Conservation (phyloP, 148 eudicot genomes). For the Dysphania ambrosioides region DNA sequence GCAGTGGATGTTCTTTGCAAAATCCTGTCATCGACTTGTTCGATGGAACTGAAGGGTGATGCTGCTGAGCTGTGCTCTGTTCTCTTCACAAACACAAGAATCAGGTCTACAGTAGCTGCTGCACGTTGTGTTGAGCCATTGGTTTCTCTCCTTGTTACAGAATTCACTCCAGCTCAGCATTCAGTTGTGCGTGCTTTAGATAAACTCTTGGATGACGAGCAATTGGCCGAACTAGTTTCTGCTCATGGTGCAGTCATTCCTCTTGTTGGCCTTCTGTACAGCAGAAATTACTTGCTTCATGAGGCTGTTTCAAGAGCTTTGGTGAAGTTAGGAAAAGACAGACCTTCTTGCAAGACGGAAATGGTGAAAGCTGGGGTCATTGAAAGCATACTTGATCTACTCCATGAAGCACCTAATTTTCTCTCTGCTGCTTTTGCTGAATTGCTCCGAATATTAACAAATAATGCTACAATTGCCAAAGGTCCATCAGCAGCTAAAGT, state of each 20-base stretch:
- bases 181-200: constrained; percentile 86
- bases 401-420: constrained; percentile 93
- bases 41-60: constrained; percentile 90
- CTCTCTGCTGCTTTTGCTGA: constrained; percentile 87
- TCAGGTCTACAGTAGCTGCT: constrained; percentile 84
- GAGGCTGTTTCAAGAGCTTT: constrained; percentile 93
- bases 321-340: constrained; percentile 94
- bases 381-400: constrained; percentile 79
- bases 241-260: constrained; percentile 94
- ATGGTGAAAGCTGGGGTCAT: constrained; percentile 95
- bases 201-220: constrained; percentile 87
- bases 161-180: constrained; percentile 78
- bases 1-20: constrained; percentile 94
- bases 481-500: constrained; percentile 91
- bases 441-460: constrained; percentile 83
- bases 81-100: constrained; percentile 81
- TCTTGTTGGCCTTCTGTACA: constrained; percentile 82
- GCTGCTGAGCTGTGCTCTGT: constrained; percentile 90
- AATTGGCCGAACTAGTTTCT: constrained; percentile 82
- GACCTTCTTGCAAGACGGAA: constrained; percentile 94
- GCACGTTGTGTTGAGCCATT: constrained; percentile 93
- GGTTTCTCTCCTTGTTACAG: constrained; percentile 77
- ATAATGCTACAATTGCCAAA: constrained; percentile 89
- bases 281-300: constrained; percentile 74
- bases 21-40: constrained; percentile 74